Percentiles rank a stretch among this genome's conserved stretches.
Conservation (phyloP, 192 early-diverging fungal genomes). For the Entophlyctis helioformis region DNA sequence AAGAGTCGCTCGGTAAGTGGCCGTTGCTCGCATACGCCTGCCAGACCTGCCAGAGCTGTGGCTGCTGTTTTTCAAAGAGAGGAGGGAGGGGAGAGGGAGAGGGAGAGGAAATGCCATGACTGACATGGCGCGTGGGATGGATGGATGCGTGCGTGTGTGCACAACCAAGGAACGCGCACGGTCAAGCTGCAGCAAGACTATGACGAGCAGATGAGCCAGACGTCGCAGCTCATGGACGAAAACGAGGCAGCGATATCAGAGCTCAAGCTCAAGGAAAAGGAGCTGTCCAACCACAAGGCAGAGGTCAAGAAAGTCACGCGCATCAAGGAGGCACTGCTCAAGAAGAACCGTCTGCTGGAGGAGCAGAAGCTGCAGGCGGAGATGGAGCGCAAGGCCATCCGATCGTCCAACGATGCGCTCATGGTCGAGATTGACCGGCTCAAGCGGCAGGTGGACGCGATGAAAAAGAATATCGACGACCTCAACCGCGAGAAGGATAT, state of each 20-base stretch:
- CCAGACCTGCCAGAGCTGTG: too few relatives aligned
- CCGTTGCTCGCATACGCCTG: too few relatives aligned
- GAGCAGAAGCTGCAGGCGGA: slow-evolving; percentile 43
- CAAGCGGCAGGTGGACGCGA: slow-evolving; percentile 27
- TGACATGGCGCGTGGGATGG: too few relatives aligned
- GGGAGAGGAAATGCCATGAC: too few relatives aligned
- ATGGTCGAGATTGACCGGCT: slow-evolving; percentile 20
- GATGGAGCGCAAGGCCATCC: slow-evolving; percentile 26
- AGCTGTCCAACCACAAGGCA: slow-evolving; percentile 23
- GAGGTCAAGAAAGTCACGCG: slow-evolving; percentile 37
- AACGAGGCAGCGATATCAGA: slow-evolving; percentile 30
- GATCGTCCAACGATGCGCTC: slow-evolving; percentile 22
- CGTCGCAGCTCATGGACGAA: slow-evolving; percentile 32
- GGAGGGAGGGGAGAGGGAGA: too few relatives aligned
- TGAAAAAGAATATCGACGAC: slow-evolving; percentile 42
- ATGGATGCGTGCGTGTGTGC: too few relatives aligned
- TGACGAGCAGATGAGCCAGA: slow-evolving; percentile 38
- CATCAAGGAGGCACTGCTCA: slow-evolving; percentile 34
- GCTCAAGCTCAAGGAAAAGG: slow-evolving; percentile 25
- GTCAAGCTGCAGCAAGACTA: slow-evolving; percentile 43
- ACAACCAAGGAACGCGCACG: too few relatives aligned
- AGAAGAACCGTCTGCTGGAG: slow-evolving; percentile 43
- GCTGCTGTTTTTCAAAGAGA: too few relatives aligned
- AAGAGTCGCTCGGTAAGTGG: slow-evolving; percentile 35
- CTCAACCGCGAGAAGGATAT: slow-evolving; percentile 36